Percentiles rank a stretch among this genome's conserved stretches.
These are phyloP conservation scores for Begonia peltatifolia DNA, from an alignment of 306 rosid genomes.

Conservation along the genomic window DNA sequence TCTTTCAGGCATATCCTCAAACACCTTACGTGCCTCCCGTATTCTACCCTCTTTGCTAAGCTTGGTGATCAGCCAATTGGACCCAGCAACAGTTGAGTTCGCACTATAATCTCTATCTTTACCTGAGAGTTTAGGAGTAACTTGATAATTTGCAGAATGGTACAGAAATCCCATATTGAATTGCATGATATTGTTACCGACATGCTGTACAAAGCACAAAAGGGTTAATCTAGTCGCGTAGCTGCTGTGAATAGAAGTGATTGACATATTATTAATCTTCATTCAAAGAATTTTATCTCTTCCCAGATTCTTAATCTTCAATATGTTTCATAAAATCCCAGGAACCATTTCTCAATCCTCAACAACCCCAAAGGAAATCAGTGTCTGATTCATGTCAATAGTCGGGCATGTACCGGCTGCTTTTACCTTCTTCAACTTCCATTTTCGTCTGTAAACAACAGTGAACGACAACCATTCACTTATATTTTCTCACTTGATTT, in stretches of 20 bases:
- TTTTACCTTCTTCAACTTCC: constrained; percentile 66
- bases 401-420: constrained; percentile 83
- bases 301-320: too few relatives aligned
- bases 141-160: constrained; percentile 6
- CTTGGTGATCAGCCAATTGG: constrained; percentile 23
- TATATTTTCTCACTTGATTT: too few relatives aligned
- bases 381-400: constrained; percentile 28
- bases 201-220: constrained; percentile 1
- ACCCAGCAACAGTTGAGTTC: constrained; percentile 15
- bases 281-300: too few relatives aligned
- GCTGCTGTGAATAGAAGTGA: background rate
- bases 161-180: background rate
- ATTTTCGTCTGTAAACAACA: constrained; percentile 44
- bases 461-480: too few relatives aligned
- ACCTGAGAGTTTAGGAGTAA: constrained; percentile 7
- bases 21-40: constrained; percentile 21
- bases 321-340: too few relatives aligned
- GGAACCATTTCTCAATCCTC: too few relatives aligned
- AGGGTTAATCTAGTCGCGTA: constrained; percentile 5
- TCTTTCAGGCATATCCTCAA: constrained; percentile 28
- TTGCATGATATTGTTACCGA: background rate
- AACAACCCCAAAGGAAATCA: too few relatives aligned
- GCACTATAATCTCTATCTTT: constrained; percentile 15
- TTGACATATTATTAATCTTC: too few relatives aligned
- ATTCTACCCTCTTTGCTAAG: constrained; percentile 18